These are phyloP conservation scores for Sporothrix inflata DNA, from an alignment of 2,329 filamentous ascomycete species.

Conservation along the genomic window DNA sequence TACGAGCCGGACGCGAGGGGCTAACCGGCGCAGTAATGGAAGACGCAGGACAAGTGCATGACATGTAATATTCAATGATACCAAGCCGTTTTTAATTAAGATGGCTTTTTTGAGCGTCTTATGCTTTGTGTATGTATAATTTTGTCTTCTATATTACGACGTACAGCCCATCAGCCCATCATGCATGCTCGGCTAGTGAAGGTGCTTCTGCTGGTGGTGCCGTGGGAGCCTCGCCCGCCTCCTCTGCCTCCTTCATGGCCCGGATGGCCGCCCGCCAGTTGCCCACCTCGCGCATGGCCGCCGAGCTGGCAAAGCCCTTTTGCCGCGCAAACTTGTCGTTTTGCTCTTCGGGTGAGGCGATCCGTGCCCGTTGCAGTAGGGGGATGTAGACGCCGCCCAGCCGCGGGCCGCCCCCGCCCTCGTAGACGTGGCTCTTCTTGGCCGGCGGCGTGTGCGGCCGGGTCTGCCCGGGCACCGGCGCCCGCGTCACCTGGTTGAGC, in stretches of 20 bases:
- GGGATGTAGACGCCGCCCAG: slow-evolving; percentile 59
- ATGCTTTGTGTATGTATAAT: not conserved
- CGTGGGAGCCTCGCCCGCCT: slow-evolving; percentile 32
- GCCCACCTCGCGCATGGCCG: slow-evolving; percentile 50
- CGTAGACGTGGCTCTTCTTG: slow-evolving; percentile 50
- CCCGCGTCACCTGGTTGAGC: slow-evolving; percentile 60
- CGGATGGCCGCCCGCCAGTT: slow-evolving; percentile 42
- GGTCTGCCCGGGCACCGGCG: slow-evolving; percentile 35
- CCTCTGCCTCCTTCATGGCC: slow-evolving; percentile 36
- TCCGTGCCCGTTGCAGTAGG: slow-evolving; percentile 54
- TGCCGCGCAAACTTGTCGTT: slow-evolving; percentile 65
- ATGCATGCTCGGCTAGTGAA: not conserved
- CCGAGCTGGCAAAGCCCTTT: slow-evolving; percentile 59
- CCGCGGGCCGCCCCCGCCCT: slow-evolving; percentile 58
- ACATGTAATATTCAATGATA: slow-evolving; percentile 17
- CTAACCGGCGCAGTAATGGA: not conserved
- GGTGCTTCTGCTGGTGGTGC: not conserved
- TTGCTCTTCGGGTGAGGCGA: slow-evolving; percentile 56
- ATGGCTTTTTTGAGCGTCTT: not conserved
- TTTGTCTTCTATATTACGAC: not conserved
- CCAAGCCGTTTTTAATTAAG: not conserved
- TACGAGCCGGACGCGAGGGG: slow-evolving; percentile 57
- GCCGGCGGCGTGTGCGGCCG: slow-evolving; percentile 45
- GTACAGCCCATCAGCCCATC: not conserved
- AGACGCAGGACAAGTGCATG: not conserved